These are phyloP conservation scores for Hemisphaericaspora lyxosophila DNA, from an alignment of 1,139 yeast species.

Conservation along the genomic window DNA sequence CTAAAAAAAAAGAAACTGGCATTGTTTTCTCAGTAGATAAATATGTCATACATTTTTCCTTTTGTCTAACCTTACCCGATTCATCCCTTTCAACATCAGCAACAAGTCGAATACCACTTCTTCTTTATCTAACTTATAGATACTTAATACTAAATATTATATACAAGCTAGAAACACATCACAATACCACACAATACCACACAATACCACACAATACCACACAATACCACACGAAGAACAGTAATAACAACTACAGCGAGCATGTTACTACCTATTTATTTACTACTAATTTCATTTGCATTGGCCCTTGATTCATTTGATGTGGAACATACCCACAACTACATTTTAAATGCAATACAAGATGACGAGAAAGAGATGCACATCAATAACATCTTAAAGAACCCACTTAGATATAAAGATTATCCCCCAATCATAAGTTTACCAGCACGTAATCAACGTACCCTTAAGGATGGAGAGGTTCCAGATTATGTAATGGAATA, in stretches of 20 bases:
- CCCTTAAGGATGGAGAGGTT: slow-evolving; percentile 53
- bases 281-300: slow-evolving; percentile 1
- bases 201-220: no score
- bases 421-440: slow-evolving; percentile 38
- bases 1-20: background rate
- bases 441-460: slow-evolving; percentile 32
- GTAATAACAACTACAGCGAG: background rate
- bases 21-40: background rate
- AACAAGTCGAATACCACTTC: no score
- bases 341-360: slow-evolving; percentile 11
- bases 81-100: background rate
- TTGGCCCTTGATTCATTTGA: slow-evolving; percentile 8
- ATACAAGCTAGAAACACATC: background rate
- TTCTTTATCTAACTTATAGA: no score
- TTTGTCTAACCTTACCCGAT: background rate
- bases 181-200: no score
- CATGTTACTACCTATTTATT: background rate
- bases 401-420: slow-evolving; percentile 28
- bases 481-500: slow-evolving; percentile 74
- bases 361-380: slow-evolving; percentile 13
- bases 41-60: background rate
- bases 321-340: slow-evolving; percentile 9
- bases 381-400: slow-evolving; percentile 14
- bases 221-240: slow-evolving; percentile 1
- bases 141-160: background rate